Conservation (phyloP, 371 early-diverging fungal species). For the Mortierella sp. region DNA sequence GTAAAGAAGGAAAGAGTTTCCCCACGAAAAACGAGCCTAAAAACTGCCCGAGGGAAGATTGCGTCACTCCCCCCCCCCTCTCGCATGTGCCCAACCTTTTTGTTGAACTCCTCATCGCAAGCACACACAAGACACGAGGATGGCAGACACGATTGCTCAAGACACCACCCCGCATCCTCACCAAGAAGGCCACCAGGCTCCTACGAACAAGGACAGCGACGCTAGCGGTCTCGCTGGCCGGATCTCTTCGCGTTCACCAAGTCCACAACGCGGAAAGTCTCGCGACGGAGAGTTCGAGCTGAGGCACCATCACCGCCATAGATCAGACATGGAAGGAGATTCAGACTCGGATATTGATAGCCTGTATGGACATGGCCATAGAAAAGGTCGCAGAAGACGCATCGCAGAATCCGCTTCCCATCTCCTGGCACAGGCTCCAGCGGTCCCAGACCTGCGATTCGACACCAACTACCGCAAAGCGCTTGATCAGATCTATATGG, state of each 20-base stretch:
- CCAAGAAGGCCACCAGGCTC: conserved; percentile 1
- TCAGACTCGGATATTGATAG: background rate
- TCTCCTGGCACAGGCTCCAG: conserved; percentile 38
- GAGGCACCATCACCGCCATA: background rate
- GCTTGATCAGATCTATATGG: conserved; percentile 39
- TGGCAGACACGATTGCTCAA: conserved; percentile 23
- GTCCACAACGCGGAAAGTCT: conserved; percentile 1
- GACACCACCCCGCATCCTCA: conserved; percentile 29
- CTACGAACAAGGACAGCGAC: background rate
- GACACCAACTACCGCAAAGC: conserved; percentile 50
- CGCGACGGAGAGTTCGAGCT: background rate
- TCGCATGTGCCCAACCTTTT: too few species aligned
- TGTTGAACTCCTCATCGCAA: too few species aligned
- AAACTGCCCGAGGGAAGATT: too few species aligned
- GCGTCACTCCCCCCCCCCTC: too few species aligned
- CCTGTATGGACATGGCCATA: background rate
- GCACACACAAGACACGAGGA: background rate
- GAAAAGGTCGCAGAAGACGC: conserved; percentile 18
- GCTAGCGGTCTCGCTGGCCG: conserved; percentile 4
- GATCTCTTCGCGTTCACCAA: conserved; percentile 13
- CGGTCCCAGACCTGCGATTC: conserved; percentile 49
- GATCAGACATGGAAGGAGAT: background rate
- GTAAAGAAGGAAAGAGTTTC: conserved; percentile 17
- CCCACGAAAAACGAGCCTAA: conserved; percentile 32
- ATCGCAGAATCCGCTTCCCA: conserved; percentile 36